Conservation (phyloP, 2,329 filamentous ascomycete genomes). For the Pseudopyricularia cyperi region DNA sequence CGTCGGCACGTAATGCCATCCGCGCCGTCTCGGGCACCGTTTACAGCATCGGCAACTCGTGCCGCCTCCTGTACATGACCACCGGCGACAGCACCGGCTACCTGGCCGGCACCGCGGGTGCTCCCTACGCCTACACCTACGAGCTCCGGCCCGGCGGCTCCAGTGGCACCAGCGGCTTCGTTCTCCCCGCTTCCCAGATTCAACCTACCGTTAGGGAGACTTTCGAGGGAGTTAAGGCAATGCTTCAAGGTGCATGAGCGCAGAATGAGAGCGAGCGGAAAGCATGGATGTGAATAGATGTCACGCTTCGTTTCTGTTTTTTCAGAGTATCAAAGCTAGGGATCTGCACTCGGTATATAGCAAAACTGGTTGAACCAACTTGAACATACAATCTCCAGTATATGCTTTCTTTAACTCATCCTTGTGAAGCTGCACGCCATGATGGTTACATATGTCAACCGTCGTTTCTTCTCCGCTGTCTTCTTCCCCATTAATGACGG, state of each 20-base stretch:
- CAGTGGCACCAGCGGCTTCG: slow-evolving; percentile 24
- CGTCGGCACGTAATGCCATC: slow-evolving; percentile 24
- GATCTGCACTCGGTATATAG: too few species aligned
- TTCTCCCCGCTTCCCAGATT: slow-evolving; percentile 28
- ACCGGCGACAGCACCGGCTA: slow-evolving; percentile 32
- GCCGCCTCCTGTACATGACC: slow-evolving; percentile 47
- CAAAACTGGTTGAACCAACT: too few species aligned
- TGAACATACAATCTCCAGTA: too few species aligned
- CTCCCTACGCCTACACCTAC: slow-evolving; percentile 25
- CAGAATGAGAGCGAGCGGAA: too few species aligned
- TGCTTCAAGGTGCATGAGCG: slow-evolving; percentile 26
- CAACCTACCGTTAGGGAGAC: slow-evolving; percentile 27
- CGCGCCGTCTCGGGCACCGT: slow-evolving; percentile 22
- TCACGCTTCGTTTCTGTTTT: too few species aligned
- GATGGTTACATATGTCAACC: too few species aligned
- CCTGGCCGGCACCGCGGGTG: slow-evolving; percentile 24
- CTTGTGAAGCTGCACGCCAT: too few species aligned
- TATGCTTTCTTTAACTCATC: too few species aligned
- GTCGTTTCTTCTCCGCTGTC: too few species aligned
- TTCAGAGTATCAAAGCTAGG: too few species aligned
- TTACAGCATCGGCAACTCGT: slow-evolving; percentile 37
- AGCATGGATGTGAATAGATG: too few species aligned
- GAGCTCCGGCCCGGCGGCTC: slow-evolving; percentile 20
- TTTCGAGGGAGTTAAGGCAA: slow-evolving; percentile 42
- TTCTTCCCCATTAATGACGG: too few species aligned